Base-by-base conservation (phyloP, 2,329 filamentous ascomycete species). In the Xylariaceae sp. region DNA sequence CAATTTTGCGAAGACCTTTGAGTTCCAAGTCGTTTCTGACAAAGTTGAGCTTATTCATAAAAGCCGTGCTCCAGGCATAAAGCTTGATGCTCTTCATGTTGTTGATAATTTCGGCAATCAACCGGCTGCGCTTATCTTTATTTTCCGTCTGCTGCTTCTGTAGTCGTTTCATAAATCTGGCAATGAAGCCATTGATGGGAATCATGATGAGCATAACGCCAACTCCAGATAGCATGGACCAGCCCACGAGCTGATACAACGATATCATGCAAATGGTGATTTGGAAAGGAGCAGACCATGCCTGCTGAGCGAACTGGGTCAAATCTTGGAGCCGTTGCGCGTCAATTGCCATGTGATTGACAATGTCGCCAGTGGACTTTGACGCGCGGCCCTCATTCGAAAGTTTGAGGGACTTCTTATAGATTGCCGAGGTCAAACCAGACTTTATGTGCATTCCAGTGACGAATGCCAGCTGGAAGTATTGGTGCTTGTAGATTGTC, bases 31-130 rank as follows among this genome's bases (percentile, higher is more conserved):
- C 94, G 72, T 99, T 99, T 72, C 94, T 85, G 56, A 99, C 91
- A 70, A 89, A 88, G 73, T 94, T 97, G 55, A 99, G 83, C 73
- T 95, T 96, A 72, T 91, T 94, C 86, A 96, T 96, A 69, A 99
- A 99, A 13, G 94, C 92, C 29, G 86, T 87, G 30, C 92, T 92
- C 94, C 94, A 99, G 29, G 94, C 94, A 70, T 96, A 99, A 18
- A 99, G 82, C 75, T 99, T 99, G 76, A 99, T 94, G 68, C 91
- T 95, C 77, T 99, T 99, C 89, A 99, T 99, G 74, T 97, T 97
- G 78, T 95, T 96, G 67, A 99, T 78, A 61, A 99, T 99, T 72
- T 99, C 94, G 6, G 92, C 95, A 78, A 97, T 96, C 54, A 99
- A 75, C 47, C 92, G 84, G 44, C 92, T 96, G 67, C 94, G 84